These are phyloP conservation scores for Brasilioporus rufonigricans DNA, from an alignment of 768 basidiomycete genomes.

Conservation along the genomic window DNA sequence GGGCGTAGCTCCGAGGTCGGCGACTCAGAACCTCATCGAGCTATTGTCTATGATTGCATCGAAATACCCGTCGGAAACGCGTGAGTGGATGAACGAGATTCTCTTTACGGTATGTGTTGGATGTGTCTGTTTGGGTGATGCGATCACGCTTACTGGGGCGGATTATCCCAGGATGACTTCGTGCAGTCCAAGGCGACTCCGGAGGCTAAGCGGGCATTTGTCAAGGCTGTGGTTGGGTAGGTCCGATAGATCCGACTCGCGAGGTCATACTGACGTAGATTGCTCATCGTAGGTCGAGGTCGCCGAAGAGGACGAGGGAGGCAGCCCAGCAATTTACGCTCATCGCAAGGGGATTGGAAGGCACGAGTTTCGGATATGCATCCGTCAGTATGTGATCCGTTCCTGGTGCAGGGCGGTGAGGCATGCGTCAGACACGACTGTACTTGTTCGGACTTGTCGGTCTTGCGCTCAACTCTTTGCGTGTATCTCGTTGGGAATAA, in stretches of 20 bases:
- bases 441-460: background rate
- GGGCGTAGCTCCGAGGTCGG: slow-evolving; percentile 79
- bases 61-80: slow-evolving; percentile 52
- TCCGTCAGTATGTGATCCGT: slow-evolving; percentile 50
- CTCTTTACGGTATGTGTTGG: slow-evolving; percentile 55
- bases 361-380: slow-evolving; percentile 83
- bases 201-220: slow-evolving; percentile 77
- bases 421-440: background rate
- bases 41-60: slow-evolving; percentile 66
- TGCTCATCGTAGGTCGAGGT: slow-evolving; percentile 53
- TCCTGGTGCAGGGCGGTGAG: background rate
- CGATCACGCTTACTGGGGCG: background rate
- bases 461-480: background rate
- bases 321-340: slow-evolving; percentile 87
- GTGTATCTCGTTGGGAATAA: background rate
- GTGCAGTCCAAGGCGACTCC: slow-evolving; percentile 66
- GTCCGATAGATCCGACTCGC: slow-evolving; percentile 14
- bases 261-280: background rate
- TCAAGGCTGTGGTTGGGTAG: slow-evolving; percentile 68
- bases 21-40: slow-evolving; percentile 81
- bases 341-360: slow-evolving; percentile 79
- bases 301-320: slow-evolving; percentile 70
- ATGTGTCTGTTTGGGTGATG: slow-evolving; percentile 2
- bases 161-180: slow-evolving; percentile 59
- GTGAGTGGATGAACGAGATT: slow-evolving; percentile 72